Percentiles rank a stretch among this genome's conserved stretches.
phyloP scores from a whole-genome alignment of 805 yeast species.

The Yamadazyma olivae region DNA sequence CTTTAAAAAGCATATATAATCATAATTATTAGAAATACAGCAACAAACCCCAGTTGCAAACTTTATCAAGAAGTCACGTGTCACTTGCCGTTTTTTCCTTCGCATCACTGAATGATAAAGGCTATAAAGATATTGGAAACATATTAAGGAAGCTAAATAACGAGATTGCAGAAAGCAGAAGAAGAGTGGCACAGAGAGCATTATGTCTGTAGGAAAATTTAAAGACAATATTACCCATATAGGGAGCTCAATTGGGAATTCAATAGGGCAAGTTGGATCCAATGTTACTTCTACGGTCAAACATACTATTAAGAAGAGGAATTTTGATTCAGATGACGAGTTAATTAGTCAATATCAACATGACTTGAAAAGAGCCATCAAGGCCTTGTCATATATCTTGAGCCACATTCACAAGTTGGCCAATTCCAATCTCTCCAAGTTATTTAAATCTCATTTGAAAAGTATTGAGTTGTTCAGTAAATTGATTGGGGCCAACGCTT shows the following conservation, averaged over 20 bases:
- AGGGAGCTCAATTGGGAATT: conserved; percentile 10
- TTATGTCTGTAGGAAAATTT: conserved; percentile 12
- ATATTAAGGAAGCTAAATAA: too few species aligned
- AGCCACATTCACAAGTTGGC: conserved; percentile 23
- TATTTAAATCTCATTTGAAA: conserved; percentile 31
- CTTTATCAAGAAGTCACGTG: too few species aligned
- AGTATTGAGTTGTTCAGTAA: conserved; percentile 26
- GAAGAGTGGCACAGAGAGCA: too few species aligned
- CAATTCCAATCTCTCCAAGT: conserved; percentile 23
- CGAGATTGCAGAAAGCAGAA: too few species aligned
- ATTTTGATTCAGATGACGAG: conserved; percentile 33
- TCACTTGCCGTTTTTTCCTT: too few species aligned
- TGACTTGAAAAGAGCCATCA: conserved; percentile 38
- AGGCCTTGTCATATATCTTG: conserved; percentile 41
- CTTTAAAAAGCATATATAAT: too few species aligned
- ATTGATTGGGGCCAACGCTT: conserved; percentile 31
- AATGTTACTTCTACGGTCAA: conserved; percentile 8
- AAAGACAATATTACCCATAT: conserved; percentile 12
- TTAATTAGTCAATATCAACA: conserved; percentile 40
- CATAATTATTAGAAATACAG: too few species aligned
- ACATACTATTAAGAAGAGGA: conserved; percentile 9
- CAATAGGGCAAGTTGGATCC: conserved; percentile 8
- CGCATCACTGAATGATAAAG: too few species aligned
- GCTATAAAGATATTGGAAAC: too few species aligned
- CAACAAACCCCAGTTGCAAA: too few species aligned